Percentiles rank a stretch among this genome's conserved stretches.
These are phyloP conservation scores for Myxozyma melibiosi DNA, from an alignment of 805 yeast genomes.

Conservation along the genomic window DNA sequence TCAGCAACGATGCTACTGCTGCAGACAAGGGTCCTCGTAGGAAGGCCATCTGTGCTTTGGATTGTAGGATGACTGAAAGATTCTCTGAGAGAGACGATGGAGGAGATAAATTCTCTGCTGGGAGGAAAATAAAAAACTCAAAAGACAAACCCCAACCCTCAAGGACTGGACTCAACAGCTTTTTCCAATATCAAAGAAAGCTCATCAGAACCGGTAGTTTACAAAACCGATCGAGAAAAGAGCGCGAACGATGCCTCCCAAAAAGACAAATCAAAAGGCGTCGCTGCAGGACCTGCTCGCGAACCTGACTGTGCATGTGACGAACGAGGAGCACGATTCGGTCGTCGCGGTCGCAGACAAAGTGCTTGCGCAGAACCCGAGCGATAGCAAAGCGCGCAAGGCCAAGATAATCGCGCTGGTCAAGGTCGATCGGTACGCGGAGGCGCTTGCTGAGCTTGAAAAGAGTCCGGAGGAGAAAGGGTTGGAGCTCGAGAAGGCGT, in stretches of 20 bases:
- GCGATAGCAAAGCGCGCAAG: constrained; percentile 41
- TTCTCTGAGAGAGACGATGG: too few species aligned
- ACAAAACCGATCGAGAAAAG: too few species aligned
- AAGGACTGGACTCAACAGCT: too few species aligned
- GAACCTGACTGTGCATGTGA: constrained; percentile 44
- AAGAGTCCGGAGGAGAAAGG: constrained; percentile 31
- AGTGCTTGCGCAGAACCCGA: constrained; percentile 39
- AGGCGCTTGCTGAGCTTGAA: constrained; percentile 51
- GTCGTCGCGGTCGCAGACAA: constrained; percentile 42
- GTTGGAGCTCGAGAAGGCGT: constrained; percentile 53
- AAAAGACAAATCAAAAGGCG: constrained; percentile 6
- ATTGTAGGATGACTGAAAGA: too few species aligned
- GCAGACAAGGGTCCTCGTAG: too few species aligned
- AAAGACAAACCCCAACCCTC: too few species aligned
- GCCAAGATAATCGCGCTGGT: constrained; percentile 60
- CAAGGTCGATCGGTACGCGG: constrained; percentile 57
- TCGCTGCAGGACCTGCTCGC: constrained; percentile 39
- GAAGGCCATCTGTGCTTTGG: too few species aligned
- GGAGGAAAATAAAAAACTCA: too few species aligned
- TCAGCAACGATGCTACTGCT: too few species aligned
- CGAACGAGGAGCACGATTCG: constrained; percentile 43
- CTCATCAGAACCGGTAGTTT: too few species aligned
- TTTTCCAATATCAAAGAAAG: too few species aligned
- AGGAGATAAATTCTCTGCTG: too few species aligned
- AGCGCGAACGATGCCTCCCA: constrained; percentile 22